A percentile compares a stretch with the other conserved stretches of the same genome.
These are phyloP conservation scores for Fusarium ramigenum DNA, from an alignment of 2,329 filamentous ascomycete species.

Conservation along the genomic window DNA sequence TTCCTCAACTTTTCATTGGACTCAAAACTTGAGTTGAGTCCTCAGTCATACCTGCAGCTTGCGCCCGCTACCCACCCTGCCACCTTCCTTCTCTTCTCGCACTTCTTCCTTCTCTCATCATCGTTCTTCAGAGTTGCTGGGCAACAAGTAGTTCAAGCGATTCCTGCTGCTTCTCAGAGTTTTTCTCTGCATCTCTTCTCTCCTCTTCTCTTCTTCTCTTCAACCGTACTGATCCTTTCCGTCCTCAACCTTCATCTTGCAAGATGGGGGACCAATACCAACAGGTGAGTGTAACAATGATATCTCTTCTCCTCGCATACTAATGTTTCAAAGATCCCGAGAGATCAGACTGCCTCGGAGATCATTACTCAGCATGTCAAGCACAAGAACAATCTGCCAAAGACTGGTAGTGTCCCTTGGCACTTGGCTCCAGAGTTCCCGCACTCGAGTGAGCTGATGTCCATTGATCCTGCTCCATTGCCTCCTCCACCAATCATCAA, in stretches of 20 bases:
- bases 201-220: background rate
- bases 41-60: background rate
- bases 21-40: background rate
- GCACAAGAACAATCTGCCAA: background rate
- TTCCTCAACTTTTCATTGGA: background rate
- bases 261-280: background rate
- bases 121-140: background rate
- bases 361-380: constrained; percentile 22
- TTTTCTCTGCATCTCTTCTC: background rate
- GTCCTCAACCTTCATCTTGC: background rate
- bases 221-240: background rate
- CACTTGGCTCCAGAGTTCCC: constrained; percentile 38
- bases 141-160: background rate
- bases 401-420: constrained; percentile 12
- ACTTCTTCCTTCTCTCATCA: background rate
- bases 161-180: background rate
- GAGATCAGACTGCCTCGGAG: background rate
- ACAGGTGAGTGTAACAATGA: background rate
- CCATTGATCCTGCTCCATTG: constrained; percentile 16
- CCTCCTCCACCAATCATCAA: background rate
- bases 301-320: background rate
- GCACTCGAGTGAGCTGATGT: constrained; percentile 37
- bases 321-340: background rate
- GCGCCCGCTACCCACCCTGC: background rate
- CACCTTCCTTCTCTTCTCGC: too few relatives aligned